Evolutionary conservation across 2,329 filamentous ascomycete genomes (phyloP).

Genomic region (Sarocladiaceae sp.): DNA sequence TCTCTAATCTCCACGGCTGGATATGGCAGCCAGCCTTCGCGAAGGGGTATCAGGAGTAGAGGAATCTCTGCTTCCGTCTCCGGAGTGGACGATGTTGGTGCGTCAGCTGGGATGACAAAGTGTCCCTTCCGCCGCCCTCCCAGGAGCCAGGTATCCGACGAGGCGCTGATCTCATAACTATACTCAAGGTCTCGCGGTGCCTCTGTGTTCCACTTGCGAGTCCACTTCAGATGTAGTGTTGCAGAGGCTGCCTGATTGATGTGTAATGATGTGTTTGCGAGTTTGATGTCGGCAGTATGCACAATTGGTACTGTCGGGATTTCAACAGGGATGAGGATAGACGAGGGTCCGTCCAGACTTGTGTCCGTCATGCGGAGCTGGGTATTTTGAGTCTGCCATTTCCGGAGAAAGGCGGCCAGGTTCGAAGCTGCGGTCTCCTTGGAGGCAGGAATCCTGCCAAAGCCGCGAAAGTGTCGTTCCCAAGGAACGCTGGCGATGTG

Average conservation of each 20-base stretch:
- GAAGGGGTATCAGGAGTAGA: constrained; percentile 74
- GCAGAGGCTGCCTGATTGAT: constrained; percentile 64
- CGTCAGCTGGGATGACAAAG: constrained; percentile 54
- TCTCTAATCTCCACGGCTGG: constrained; percentile 76
- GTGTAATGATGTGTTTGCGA: constrained; percentile 35
- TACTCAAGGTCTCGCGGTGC: constrained; percentile 59
- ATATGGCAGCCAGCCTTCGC: constrained; percentile 71
- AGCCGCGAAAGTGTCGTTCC: constrained; percentile 43
- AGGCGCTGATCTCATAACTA: constrained; percentile 74
- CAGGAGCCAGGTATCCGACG: constrained; percentile 75
- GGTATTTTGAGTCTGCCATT: constrained; percentile 24
- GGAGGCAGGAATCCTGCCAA: constrained; percentile 37
- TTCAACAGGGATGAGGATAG: constrained; percentile 85
- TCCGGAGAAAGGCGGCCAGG: constrained; percentile 24
- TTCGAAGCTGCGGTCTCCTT: constrained; percentile 24
- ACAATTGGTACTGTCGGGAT: constrained; percentile 80
- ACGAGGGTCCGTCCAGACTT: constrained; percentile 39
- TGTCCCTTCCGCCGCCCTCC: constrained; percentile 77
- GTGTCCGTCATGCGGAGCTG: constrained; percentile 21
- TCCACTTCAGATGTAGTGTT: constrained; percentile 59
- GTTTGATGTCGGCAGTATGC: constrained; percentile 68
- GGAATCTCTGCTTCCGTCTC: constrained; percentile 57
- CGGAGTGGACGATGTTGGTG: constrained; percentile 25
- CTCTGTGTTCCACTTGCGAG: constrained; percentile 55
- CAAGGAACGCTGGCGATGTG: constrained; percentile 44